Percentiles rank a stretch among this genome's conserved stretches.
These are phyloP conservation scores for Xerocomellus dryophilus DNA, from an alignment of 768 basidiomycete genomes.

Conservation along the genomic window DNA sequence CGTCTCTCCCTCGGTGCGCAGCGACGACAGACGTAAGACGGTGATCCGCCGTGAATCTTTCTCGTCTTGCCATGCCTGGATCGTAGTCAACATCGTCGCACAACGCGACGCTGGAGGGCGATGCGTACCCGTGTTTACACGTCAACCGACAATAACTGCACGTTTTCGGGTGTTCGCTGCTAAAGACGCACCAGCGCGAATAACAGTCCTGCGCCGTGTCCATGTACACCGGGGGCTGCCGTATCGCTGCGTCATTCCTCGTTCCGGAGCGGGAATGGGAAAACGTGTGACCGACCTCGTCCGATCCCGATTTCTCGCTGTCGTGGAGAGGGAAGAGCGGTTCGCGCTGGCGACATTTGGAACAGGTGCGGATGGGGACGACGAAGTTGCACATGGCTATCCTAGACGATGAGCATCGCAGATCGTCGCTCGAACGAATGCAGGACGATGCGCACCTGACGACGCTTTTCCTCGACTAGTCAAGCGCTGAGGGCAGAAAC, in stretches of 20 bases:
- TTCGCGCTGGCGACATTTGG: slow-evolving; percentile 25
- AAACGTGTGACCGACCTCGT: slow-evolving; percentile 15
- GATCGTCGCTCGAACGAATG: neutral
- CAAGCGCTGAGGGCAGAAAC: neutral
- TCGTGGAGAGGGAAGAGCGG: slow-evolving; percentile 25
- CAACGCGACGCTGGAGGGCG: neutral
- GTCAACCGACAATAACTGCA: slow-evolving; percentile 29
- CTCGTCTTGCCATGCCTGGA: slow-evolving; percentile 32
- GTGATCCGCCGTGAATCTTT: slow-evolving; percentile 29
- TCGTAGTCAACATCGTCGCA: neutral
- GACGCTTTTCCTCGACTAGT: no score
- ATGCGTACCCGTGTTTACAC: slow-evolving; percentile 27
- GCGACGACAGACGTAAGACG: slow-evolving; percentile 28
- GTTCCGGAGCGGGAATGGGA: neutral
- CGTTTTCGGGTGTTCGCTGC: slow-evolving; percentile 26
- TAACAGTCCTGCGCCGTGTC: slow-evolving; percentile 32
- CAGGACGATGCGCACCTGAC: neutral
- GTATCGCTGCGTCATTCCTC: neutral
- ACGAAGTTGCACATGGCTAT: slow-evolving; percentile 31
- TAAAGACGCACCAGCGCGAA: slow-evolving; percentile 29
- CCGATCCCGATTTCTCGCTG: slow-evolving; percentile 17
- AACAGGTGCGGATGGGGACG: slow-evolving; percentile 31
- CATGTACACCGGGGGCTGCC: slow-evolving; percentile 25
- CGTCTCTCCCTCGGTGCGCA: slow-evolving; percentile 21
- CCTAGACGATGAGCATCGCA: neutral